A percentile compares a stretch with the other conserved stretches of the same genome.
These are phyloP conservation scores for Agaricus sinodeliciosus DNA, from an alignment of 768 basidiomycete genomes.

Conservation along the genomic window DNA sequence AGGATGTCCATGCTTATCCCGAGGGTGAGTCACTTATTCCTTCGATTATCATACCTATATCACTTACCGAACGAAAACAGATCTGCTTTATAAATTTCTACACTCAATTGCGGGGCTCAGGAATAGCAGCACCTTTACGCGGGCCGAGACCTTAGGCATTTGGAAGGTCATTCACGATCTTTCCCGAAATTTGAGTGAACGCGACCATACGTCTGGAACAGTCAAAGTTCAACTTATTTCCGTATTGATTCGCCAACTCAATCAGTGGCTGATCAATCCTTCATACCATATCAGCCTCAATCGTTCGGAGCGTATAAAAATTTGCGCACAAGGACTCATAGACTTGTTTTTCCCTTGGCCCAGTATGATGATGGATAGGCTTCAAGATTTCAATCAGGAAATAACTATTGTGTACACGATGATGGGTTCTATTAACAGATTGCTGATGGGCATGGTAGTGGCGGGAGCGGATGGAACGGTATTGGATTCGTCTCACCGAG, in stretches of 20 bases:
- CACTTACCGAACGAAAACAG: not conserved
- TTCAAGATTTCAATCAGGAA: not conserved
- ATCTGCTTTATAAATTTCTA: not conserved
- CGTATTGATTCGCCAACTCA: not conserved
- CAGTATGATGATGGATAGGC: conserved; percentile 1
- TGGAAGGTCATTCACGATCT: conserved; percentile 5
- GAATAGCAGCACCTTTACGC: not conserved
- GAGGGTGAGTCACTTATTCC: not conserved
- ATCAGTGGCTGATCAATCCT: not conserved
- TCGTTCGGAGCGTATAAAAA: not conserved
- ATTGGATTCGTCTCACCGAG: not conserved
- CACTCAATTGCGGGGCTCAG: not conserved
- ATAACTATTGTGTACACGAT: not conserved
- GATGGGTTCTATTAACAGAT: not conserved
- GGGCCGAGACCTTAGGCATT: conserved; percentile 1
- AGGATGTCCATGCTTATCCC: not conserved
- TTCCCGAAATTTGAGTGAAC: not conserved
- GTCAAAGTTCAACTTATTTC: conserved; percentile 1
- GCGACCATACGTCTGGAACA: not conserved
- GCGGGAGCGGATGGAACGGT: not conserved
- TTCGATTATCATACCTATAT: not conserved
- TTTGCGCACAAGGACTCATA: conserved; percentile 3
- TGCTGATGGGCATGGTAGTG: not conserved
- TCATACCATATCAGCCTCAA: conserved; percentile 2
- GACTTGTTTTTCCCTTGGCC: conserved; percentile 5